Evolutionary conservation across 768 basidiomycete genomes (phyloP).

Genomic region (Suillus decipiens): DNA sequence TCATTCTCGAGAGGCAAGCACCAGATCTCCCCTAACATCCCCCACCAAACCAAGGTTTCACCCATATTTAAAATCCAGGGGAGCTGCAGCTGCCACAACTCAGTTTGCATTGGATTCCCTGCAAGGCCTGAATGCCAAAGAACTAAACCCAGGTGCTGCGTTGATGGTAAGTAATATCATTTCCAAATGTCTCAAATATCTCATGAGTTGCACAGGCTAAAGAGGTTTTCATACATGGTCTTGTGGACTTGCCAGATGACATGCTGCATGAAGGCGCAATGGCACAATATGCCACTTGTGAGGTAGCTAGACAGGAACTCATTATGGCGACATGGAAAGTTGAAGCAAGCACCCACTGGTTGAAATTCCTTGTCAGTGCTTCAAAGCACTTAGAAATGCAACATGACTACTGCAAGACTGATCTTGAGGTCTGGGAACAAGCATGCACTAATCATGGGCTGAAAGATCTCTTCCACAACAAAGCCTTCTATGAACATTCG

Average conservation of each 20-base stretch:
- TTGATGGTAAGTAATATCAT: neutral
- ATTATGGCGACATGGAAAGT: conserved; percentile 2
- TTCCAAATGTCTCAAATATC: no score
- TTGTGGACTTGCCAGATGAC: conserved; percentile 5
- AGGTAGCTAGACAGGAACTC: neutral
- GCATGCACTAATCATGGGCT: neutral
- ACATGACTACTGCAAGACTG: neutral
- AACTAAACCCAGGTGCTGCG: neutral
- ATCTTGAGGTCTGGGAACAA: neutral
- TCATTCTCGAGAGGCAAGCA: neutral
- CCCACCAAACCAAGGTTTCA: neutral
- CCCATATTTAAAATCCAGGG: neutral
- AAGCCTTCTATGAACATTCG: neutral
- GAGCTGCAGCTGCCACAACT: neutral
- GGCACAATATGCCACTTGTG: conserved; percentile 6
- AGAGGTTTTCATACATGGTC: neutral
- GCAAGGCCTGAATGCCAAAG: neutral
- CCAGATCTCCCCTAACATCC: neutral
- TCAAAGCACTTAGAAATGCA: neutral
- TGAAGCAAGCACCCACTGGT: conserved; percentile 4
- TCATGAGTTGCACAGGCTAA: neutral
- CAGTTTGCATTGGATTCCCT: neutral
- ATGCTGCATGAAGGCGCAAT: conserved; percentile 1
- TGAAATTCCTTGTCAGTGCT: neutral
- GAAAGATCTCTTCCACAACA: neutral